phyloP scores from a whole-genome alignment of 1,284 basidiomycete genomes.

The Puccinia polysora region DNA sequence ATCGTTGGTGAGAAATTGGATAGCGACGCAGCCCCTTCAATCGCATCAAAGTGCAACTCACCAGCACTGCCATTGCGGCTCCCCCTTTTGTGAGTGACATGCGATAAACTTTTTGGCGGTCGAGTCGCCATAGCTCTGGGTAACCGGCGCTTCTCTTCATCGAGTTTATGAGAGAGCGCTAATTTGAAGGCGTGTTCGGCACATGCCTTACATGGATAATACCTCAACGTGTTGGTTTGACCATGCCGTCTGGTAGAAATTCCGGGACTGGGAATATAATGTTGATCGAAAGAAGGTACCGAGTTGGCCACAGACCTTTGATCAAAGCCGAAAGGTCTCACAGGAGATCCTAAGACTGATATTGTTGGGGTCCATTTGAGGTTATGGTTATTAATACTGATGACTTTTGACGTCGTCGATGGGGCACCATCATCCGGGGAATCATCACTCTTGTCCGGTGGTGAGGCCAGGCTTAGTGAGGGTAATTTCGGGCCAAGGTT shows the following conservation, averaged over 20 bases:
- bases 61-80: neutral
- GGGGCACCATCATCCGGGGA: neutral
- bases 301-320: constrained; percentile 21
- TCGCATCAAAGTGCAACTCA: neutral
- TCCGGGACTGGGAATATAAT: constrained; percentile 19
- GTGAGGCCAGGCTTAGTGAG: neutral
- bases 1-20: neutral
- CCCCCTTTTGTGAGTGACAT: neutral
- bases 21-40: neutral
- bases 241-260: neutral
- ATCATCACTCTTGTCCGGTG: neutral
- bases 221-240: constrained; percentile 23
- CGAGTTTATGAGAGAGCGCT: constrained; percentile 35
- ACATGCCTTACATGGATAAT: constrained; percentile 41
- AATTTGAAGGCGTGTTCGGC: constrained; percentile 43
- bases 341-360: constrained; percentile 2
- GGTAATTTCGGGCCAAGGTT: neutral
- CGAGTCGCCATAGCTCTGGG: too few species aligned
- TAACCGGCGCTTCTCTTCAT: constrained; percentile 26
- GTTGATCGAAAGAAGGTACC: constrained; percentile 29
- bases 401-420: neutral
- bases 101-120: too few species aligned
- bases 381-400: neutral
- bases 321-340: neutral
- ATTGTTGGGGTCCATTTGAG: neutral